Evolutionary conservation across 2,329 filamentous ascomycete species (phyloP).

Genomic region (Plenodomus biglobosus): DNA sequence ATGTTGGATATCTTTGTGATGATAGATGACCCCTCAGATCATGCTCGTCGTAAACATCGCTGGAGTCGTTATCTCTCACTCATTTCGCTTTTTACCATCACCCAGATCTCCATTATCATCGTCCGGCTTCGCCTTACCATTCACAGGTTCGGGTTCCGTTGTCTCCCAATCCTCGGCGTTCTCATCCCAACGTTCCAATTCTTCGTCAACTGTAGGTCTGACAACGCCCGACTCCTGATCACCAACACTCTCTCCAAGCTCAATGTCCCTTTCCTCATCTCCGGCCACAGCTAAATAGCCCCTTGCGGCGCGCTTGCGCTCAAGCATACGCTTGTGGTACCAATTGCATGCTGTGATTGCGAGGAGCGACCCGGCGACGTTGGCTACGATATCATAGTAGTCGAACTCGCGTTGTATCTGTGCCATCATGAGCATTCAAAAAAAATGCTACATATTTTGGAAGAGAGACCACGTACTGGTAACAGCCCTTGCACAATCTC

Average conservation of each 20-base stretch:
- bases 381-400: conserved; percentile 82
- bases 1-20: neutral
- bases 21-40: neutral
- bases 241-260: conserved; percentile 66
- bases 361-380: conserved; percentile 73
- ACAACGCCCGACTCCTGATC: conserved; percentile 67
- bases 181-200: conserved; percentile 94
- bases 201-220: conserved; percentile 64
- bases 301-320: conserved; percentile 74
- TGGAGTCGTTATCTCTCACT: conserved; percentile 30
- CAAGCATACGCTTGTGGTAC: conserved; percentile 96
- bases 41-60: neutral
- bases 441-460: too few relatives aligned
- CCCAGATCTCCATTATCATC: conserved; percentile 33
- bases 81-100: conserved; percentile 47
- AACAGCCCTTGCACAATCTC: conserved; percentile 76
- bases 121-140: conserved; percentile 24
- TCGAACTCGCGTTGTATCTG: conserved; percentile 64
- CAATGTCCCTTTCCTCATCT: conserved; percentile 64
- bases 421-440: too few relatives aligned
- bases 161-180: conserved; percentile 72
- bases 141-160: conserved; percentile 48
- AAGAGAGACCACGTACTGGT: conserved; percentile 56
- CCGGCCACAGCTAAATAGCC: conserved; percentile 71
- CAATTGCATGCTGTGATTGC: conserved; percentile 76